Base-by-base conservation (phyloP, 73 alveolate genomes). In the Paramecium bursaria region DNA sequence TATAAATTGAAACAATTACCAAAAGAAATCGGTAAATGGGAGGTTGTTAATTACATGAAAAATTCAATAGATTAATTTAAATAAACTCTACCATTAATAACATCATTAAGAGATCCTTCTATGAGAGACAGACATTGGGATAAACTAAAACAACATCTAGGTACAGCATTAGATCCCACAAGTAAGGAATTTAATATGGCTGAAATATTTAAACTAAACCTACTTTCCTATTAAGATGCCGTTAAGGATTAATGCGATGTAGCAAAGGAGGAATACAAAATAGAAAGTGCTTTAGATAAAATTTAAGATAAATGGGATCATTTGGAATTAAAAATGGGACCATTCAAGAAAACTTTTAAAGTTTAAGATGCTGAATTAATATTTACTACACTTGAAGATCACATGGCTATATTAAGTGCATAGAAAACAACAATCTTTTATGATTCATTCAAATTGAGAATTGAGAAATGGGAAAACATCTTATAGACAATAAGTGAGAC, bases 111-210 rank as follows among this genome's bases (percentile, higher is more conserved):
- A 61, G 94, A 93, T 50, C 97, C 96, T 49, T 98, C 98, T 74
- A 97, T 98, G 99, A 93, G 99, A 85, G 98, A 95, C 44, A 91
- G 99, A 30, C 99, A 98, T 90, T 97, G 99, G 98, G 96, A 93
- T 39, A 98, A 94, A 50, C 91, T 98, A 23, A 93, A 93, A 88
- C 75, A 88, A 53, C 99, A 98, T 86, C 94, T 97, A 50, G 92
- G 91, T 86, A 91, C 90, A 19, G 91, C 86, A 35, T 82, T 93
- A 75, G 97, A 95, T 48, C 93, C 91, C 48, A 86, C 85, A 4
- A 77, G 89, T 13, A 88, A 67, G 14, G 94, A 89, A 14, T 95
- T 95, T 79, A 88, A 96, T 35, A 88, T 95, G 52, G 95, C 92
- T 52, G 88, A 88, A 67, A 89, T 95, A 17, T 93, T 92, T 76